Evolutionary conservation across 2,329 filamentous ascomycete genomes (phyloP).

Genomic region (Alternaria sp.): DNA sequence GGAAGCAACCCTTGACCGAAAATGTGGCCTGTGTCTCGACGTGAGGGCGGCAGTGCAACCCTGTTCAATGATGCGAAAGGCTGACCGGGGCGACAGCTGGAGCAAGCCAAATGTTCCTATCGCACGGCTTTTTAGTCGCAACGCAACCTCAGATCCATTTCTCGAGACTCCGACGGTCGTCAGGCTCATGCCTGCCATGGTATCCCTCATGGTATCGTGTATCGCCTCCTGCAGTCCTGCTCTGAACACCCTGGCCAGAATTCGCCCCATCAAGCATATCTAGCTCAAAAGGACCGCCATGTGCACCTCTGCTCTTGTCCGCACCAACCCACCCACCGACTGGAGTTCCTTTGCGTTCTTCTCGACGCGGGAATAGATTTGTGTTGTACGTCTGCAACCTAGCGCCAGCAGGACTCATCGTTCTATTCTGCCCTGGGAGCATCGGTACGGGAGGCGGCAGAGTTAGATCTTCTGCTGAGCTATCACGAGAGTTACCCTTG

Average conservation of each 20-base stretch:
- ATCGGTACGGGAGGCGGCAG: constrained; percentile 5
- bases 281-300: neutral
- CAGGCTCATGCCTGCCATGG: neutral
- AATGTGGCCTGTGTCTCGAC: neutral
- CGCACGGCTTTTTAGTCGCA: neutral
- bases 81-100: neutral
- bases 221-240: neutral
- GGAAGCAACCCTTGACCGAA: neutral
- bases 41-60: neutral
- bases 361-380: constrained; percentile 38
- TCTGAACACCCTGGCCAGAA: neutral
- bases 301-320: neutral
- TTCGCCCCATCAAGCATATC: neutral
- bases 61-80: neutral
- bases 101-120: neutral
- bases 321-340: constrained; percentile 13
- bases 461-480: constrained; percentile 24
- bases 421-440: neutral
- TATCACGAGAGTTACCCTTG: constrained; percentile 21
- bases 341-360: constrained; percentile 21
- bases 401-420: neutral
- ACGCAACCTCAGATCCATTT: neutral
- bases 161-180: neutral
- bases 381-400: constrained; percentile 35
- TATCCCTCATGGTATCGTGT: neutral